These are phyloP conservation scores for Starmera pachycereana DNA, from an alignment of 805 yeast genomes.

Conservation along the genomic window DNA sequence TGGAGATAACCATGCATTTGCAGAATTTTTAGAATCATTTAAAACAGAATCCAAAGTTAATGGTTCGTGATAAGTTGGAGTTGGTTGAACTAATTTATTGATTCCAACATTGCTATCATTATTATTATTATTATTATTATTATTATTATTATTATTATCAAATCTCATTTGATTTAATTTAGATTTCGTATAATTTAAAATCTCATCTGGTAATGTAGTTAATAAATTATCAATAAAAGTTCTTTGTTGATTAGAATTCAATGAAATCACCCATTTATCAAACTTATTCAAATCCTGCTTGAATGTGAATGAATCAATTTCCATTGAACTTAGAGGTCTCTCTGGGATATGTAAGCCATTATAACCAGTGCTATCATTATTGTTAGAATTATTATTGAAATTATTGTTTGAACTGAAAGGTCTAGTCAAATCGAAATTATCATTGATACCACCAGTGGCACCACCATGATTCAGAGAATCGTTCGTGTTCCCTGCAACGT, in stretches of 20 bases:
- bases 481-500: background rate
- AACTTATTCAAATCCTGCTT: slow-evolving; percentile 40
- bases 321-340: slow-evolving; percentile 21
- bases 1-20: slow-evolving; percentile 32
- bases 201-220: slow-evolving; percentile 39
- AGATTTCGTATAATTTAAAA: slow-evolving; percentile 36
- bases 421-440: slow-evolving; percentile 1
- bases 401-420: slow-evolving; percentile 13
- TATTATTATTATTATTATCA: slow-evolving; percentile 11
- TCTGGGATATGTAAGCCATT: slow-evolving; percentile 11
- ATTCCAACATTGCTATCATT: slow-evolving; percentile 18
- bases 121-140: slow-evolving; percentile 12
- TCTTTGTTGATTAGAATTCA: slow-evolving; percentile 41
- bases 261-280: slow-evolving; percentile 39
- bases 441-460: slow-evolving; percentile 2
- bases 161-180: slow-evolving; percentile 27
- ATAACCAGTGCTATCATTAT: background rate
- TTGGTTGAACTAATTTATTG: slow-evolving; percentile 11
- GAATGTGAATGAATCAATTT: slow-evolving; percentile 25
- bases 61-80: slow-evolving; percentile 21
- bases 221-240: slow-evolving; percentile 45
- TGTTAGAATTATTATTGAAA: background rate
- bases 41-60: slow-evolving; percentile 29
- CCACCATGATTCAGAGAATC: slow-evolving; percentile 2
- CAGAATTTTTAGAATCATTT: slow-evolving; percentile 15